Evolutionary conservation across 352 stramenopile genomes (phyloP).

Genomic region (Peronospora tabacina): DNA sequence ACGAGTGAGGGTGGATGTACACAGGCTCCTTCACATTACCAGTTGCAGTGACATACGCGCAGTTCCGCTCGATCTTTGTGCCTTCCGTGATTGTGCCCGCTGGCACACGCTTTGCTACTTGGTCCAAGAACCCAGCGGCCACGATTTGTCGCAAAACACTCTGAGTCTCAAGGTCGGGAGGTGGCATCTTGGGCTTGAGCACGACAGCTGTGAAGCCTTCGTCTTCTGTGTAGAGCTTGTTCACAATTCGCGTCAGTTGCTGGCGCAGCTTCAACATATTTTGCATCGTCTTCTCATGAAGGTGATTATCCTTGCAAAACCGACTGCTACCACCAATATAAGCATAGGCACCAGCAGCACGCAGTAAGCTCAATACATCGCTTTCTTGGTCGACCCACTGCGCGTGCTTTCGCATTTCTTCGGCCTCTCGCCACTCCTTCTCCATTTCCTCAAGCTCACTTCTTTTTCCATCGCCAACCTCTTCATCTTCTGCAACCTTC

Average conservation of each 20-base stretch:
- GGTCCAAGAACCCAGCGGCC: slow-evolving; percentile 69
- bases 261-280: slow-evolving; percentile 82
- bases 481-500: slow-evolving; percentile 26
- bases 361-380: slow-evolving; percentile 70
- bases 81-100: slow-evolving; percentile 68
- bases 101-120: slow-evolving; percentile 69
- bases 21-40: slow-evolving; percentile 54
- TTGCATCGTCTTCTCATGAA: slow-evolving; percentile 85
- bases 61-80: slow-evolving; percentile 80
- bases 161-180: slow-evolving; percentile 53
- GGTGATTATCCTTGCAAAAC: slow-evolving; percentile 69
- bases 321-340: slow-evolving; percentile 49
- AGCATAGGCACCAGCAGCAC: slow-evolving; percentile 69
- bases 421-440: slow-evolving; percentile 63
- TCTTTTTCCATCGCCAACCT: slow-evolving; percentile 24
- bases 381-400: slow-evolving; percentile 81
- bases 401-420: slow-evolving; percentile 57
- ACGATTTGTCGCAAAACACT: slow-evolving; percentile 66
- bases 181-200: slow-evolving; percentile 59
- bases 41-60: slow-evolving; percentile 60
- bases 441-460: slow-evolving; percentile 59
- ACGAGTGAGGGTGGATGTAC: slow-evolving; percentile 82
- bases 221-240: slow-evolving; percentile 48
- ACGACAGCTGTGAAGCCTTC: slow-evolving; percentile 33
- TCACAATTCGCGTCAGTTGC: slow-evolving; percentile 79